Evolutionary conservation across 176 grass and related monocot species (phyloP).

Genomic region (Tuctoria greenei): DNA sequence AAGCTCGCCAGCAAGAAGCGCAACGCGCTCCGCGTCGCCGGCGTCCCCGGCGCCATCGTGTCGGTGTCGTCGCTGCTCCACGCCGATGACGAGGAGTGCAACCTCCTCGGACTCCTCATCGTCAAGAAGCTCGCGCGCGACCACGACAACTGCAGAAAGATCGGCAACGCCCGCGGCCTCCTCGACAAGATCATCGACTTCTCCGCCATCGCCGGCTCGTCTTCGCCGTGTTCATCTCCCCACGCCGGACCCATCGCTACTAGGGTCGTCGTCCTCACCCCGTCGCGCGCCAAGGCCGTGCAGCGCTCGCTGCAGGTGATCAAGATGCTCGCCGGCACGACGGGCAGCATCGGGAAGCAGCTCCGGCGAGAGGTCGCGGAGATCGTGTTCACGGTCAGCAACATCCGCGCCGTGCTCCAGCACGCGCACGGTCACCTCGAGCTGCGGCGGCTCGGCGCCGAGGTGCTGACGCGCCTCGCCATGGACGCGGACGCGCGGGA

Average conservation of each 20-base stretch:
- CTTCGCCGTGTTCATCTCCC: neutral
- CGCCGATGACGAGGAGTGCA: constrained; percentile 43
- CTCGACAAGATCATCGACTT: constrained; percentile 78
- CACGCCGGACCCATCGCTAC: neutral
- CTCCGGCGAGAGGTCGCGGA: constrained; percentile 58
- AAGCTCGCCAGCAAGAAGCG: constrained; percentile 71
- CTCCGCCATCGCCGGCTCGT: constrained; percentile 25
- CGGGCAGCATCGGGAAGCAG: constrained; percentile 46
- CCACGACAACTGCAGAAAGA: constrained; percentile 68
- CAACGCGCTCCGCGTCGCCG: constrained; percentile 53
- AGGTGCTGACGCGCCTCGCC: constrained; percentile 66
- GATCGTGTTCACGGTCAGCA: constrained; percentile 75
- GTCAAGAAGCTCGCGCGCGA: constrained; percentile 77
- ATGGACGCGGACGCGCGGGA: constrained; percentile 68
- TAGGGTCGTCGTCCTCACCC: neutral
- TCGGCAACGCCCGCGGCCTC: constrained; percentile 64
- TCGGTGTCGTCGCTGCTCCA: constrained; percentile 63
- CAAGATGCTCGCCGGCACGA: constrained; percentile 68
- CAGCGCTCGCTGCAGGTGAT: constrained; percentile 70
- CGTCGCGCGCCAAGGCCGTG: constrained; percentile 45
- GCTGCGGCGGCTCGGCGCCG: constrained; percentile 52
- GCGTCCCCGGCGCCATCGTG: constrained; percentile 55
- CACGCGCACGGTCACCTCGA: constrained; percentile 13
- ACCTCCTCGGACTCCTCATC: constrained; percentile 67
- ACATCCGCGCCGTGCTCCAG: constrained; percentile 68